Conservation (phyloP, 1,139 yeast species). For the Suhomyces bokatorum region DNA sequence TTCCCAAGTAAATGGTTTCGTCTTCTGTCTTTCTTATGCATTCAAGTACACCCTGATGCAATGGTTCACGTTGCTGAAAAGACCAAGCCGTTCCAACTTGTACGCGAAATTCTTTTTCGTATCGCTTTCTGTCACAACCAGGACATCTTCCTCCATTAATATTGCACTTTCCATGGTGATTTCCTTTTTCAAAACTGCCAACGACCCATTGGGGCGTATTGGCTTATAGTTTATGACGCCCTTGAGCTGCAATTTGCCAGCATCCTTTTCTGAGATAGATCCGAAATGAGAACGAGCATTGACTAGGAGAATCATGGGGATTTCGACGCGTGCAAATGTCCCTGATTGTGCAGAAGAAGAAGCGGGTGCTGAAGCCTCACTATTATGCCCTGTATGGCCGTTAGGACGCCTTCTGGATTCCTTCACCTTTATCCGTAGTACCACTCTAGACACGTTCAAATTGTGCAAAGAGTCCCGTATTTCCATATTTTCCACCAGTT, state of each 20-base stretch:
- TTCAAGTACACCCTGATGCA: conserved; percentile 16
- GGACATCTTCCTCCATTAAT: conserved; percentile 14
- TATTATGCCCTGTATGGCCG: background rate
- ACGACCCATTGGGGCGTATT: conserved; percentile 8
- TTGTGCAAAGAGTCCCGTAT: conserved; percentile 6
- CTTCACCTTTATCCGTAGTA: conserved; percentile 2
- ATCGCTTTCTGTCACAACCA: conserved; percentile 3
- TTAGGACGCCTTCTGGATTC: background rate
- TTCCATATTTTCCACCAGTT: conserved; percentile 10
- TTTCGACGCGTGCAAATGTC: conserved; percentile 6
- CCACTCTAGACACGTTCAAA: conserved; percentile 3
- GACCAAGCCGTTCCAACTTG: conserved; percentile 8
- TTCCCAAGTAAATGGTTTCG: too few species aligned
- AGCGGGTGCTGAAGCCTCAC: background rate
- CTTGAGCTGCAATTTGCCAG: conserved; percentile 5
- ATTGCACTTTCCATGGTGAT: conserved; percentile 9
- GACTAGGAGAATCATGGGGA: conserved; percentile 8
- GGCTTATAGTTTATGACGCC: conserved; percentile 5
- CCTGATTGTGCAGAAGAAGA: background rate
- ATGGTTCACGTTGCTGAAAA: conserved; percentile 15
- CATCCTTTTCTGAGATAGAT: conserved; percentile 5
- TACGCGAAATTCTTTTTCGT: conserved; percentile 14
- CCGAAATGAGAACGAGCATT: conserved; percentile 5
- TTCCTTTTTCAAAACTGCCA: conserved; percentile 10
- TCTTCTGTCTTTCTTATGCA: conserved; percentile 3